Conservation (phyloP, 1,284 basidiomycete genomes). For the Trichosporon asahii region DNA sequence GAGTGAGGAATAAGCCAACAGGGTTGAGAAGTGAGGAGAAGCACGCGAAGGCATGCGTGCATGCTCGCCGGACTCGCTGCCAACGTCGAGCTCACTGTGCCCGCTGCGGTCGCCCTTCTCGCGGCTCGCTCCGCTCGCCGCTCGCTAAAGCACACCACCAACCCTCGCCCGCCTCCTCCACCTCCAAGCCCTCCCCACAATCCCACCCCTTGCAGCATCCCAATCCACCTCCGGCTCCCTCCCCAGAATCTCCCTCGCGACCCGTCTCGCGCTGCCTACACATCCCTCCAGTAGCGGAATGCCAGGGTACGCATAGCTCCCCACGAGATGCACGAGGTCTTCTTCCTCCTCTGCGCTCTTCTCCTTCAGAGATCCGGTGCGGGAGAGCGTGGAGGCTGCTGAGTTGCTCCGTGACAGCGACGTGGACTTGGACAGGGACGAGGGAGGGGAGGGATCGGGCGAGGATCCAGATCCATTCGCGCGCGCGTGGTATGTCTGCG, state of each 20-base stretch:
- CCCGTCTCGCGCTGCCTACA: slow-evolving; percentile 46
- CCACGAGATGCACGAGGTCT: slow-evolving; percentile 41
- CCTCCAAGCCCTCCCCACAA: slow-evolving; percentile 35
- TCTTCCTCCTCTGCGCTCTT: background rate
- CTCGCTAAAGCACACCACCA: background rate
- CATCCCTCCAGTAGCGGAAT: slow-evolving; percentile 53
- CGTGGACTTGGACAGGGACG: no score
- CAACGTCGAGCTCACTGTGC: no score
- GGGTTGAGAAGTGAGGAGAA: no score
- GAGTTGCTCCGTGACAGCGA: background rate
- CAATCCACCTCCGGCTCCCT: slow-evolving; percentile 32
- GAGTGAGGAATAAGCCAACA: no score
- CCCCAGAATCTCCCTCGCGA: slow-evolving; percentile 29
- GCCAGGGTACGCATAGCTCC: slow-evolving; percentile 50
- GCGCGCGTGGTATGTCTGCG: background rate
- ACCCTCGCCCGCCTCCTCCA: slow-evolving; percentile 20
- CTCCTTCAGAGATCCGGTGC: no score
- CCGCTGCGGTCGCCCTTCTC: no score
- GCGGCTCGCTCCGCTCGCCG: background rate
- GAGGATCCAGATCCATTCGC: background rate
- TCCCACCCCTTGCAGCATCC: slow-evolving; percentile 32
- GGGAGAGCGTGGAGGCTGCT: background rate
- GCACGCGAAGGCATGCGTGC: no score
- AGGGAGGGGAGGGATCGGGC: no score
- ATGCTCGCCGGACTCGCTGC: no score